phyloP scores from a whole-genome alignment of 2,329 filamentous ascomycete species.

The Penicillium sp. region DNA sequence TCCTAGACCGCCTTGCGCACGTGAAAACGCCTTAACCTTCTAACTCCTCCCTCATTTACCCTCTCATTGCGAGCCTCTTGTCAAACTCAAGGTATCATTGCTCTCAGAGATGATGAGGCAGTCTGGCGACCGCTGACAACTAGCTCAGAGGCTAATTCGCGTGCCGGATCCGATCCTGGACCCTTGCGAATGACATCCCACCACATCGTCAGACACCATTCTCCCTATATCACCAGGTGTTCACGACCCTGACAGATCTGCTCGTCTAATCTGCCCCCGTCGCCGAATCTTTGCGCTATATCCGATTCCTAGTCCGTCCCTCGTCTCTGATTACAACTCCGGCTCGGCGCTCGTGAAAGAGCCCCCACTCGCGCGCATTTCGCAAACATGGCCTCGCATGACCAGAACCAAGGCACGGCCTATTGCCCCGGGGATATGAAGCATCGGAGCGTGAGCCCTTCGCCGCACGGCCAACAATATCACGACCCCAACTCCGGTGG shows the following conservation, averaged over 20 bases:
- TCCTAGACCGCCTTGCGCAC: conserved; percentile 22
- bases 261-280: background rate
- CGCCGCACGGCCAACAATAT: conserved; percentile 35
- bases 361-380: conserved; percentile 14
- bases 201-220: background rate
- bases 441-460: conserved; percentile 37
- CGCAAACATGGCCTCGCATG: conserved; percentile 27
- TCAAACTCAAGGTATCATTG: conserved; percentile 4
- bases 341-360: background rate
- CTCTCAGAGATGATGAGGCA: background rate
- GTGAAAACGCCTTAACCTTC: conserved; percentile 16
- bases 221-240: conserved; percentile 3
- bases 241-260: conserved; percentile 4
- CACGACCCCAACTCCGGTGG: conserved; percentile 25
- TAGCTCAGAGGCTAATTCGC: conserved; percentile 3
- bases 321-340: background rate
- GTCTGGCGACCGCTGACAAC: conserved; percentile 5
- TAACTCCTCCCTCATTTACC: conserved; percentile 1
- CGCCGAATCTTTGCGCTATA: background rate
- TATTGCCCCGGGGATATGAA: conserved; percentile 31
- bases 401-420: conserved; percentile 28
- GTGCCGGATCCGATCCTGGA: conserved; percentile 1
- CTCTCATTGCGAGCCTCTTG: background rate
- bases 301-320: background rate
- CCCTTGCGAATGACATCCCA: conserved; percentile 17